phyloP scores from a whole-genome alignment of 1,284 basidiomycete species.

The Melampsora abietis-canadensis region DNA sequence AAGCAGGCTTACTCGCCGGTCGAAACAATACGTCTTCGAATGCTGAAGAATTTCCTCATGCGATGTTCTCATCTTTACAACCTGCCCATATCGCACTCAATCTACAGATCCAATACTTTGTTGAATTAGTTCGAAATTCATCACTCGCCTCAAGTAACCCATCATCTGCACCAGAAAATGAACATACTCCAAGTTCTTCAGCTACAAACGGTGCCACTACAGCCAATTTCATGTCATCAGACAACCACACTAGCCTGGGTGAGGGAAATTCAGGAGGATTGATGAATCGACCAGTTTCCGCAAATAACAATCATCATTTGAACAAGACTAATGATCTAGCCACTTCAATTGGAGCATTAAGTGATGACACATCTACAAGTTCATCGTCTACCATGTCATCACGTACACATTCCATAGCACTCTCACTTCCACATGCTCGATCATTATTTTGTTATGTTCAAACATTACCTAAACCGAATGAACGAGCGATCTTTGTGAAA shows the following conservation, averaged over 20 bases:
- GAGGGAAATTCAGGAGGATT: conserved; percentile 37
- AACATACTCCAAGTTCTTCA: background rate
- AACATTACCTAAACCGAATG: conserved; percentile 59
- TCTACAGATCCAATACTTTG: conserved; percentile 74
- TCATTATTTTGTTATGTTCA: conserved; percentile 63
- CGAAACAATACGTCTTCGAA: background rate
- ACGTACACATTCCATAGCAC: conserved; percentile 44
- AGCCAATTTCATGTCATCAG: conserved; percentile 43
- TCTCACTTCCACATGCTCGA: conserved; percentile 53
- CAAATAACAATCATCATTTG: background rate
- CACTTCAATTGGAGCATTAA: conserved; percentile 45
- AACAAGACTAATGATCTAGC: conserved; percentile 27
- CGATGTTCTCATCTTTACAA: conserved; percentile 55
- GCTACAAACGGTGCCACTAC: conserved; percentile 58
- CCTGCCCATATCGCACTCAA: conserved; percentile 73
- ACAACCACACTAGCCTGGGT: conserved; percentile 44
- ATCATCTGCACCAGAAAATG: conserved; percentile 11
- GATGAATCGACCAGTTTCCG: conserved; percentile 3
- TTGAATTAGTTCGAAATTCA: conserved; percentile 69
- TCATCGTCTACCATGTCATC: conserved; percentile 44
- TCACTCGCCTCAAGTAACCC: conserved; percentile 12
- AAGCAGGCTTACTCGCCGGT: background rate
- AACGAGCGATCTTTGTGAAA: conserved; percentile 62
- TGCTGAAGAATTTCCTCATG: conserved; percentile 28
- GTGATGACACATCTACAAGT: conserved; percentile 45